phyloP scores from a whole-genome alignment of 768 basidiomycete genomes.

The Trametes villosa region DNA sequence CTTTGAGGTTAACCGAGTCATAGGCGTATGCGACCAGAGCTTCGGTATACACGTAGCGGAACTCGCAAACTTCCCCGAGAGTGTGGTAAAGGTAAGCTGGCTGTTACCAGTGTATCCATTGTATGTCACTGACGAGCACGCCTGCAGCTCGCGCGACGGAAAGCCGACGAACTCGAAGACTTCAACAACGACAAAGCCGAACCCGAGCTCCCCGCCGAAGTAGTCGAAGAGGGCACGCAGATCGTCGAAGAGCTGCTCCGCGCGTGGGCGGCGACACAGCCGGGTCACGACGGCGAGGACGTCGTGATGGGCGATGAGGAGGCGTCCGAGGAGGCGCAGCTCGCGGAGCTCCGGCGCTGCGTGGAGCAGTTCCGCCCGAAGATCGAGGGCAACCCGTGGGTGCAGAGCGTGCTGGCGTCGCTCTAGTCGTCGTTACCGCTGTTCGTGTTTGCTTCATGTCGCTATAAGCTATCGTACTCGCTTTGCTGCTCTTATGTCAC shows the following conservation, averaged over 20 bases:
- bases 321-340: constrained; percentile 38
- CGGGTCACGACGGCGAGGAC: constrained; percentile 44
- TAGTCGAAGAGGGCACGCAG: constrained; percentile 77
- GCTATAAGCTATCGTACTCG: constrained; percentile 9
- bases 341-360: constrained; percentile 57
- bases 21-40: constrained; percentile 93
- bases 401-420: constrained; percentile 57
- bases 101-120: not conserved
- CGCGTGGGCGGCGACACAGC: constrained; percentile 56
- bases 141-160: constrained; percentile 80
- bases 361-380: constrained; percentile 67
- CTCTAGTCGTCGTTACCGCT: not conserved
- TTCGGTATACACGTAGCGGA: constrained; percentile 98
- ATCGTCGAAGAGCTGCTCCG: constrained; percentile 81
- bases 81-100: constrained; percentile 76
- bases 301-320: constrained; percentile 56
- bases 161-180: constrained; percentile 90
- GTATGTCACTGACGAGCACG: constrained; percentile 2
- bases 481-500: not conserved
- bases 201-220: constrained; percentile 56
- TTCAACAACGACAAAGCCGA: constrained; percentile 53
- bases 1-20: not conserved
- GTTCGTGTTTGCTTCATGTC: not conserved
- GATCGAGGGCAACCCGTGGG: constrained; percentile 82
- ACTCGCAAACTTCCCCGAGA: constrained; percentile 96